A percentile compares a stretch with the other conserved stretches of the same genome.
phyloP scores from a whole-genome alignment of 768 basidiomycete genomes.

The Collybia sp. region DNA sequence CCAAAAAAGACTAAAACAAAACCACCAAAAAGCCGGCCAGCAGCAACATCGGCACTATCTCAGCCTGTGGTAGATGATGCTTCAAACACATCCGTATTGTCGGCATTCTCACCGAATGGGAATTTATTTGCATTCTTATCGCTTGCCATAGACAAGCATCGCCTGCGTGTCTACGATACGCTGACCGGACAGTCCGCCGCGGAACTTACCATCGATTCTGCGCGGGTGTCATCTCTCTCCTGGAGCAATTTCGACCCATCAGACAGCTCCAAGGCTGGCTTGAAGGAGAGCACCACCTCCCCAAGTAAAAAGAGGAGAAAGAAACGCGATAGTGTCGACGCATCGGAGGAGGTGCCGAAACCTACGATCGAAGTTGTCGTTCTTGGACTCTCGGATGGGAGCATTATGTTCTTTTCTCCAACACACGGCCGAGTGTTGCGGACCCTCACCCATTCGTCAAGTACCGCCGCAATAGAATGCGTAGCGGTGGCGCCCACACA shows the following conservation, averaged over 20 bases:
- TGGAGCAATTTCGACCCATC: constrained; percentile 42
- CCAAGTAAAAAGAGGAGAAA: constrained; percentile 54
- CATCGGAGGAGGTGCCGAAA: constrained; percentile 16
- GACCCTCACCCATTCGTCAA: constrained; percentile 51
- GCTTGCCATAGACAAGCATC: constrained; percentile 68
- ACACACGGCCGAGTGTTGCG: constrained; percentile 50
- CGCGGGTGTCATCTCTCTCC: constrained; percentile 47
- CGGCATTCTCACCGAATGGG: constrained; percentile 56
- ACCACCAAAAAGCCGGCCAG: constrained; percentile 44
- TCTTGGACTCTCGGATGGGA: constrained; percentile 58
- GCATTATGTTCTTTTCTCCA: constrained; percentile 58
- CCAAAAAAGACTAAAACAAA: constrained; percentile 52
- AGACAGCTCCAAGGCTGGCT: constrained; percentile 14
- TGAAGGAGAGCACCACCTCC: constrained; percentile 22
- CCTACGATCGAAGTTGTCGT: constrained; percentile 39
- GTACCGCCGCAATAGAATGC: constrained; percentile 48
- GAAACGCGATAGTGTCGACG: constrained; percentile 28
- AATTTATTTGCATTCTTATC: constrained; percentile 57
- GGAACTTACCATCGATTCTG: constrained; percentile 52
- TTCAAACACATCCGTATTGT: constrained; percentile 36
- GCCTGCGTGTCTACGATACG: constrained; percentile 61
- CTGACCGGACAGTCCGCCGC: constrained; percentile 48
- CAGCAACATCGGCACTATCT: constrained; percentile 50
- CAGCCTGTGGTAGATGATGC: constrained; percentile 50
- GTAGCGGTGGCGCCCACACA: constrained; percentile 28